Evolutionary conservation across 352 stramenopile species (phyloP).

Genomic region (Pythium inflatum): DNA sequence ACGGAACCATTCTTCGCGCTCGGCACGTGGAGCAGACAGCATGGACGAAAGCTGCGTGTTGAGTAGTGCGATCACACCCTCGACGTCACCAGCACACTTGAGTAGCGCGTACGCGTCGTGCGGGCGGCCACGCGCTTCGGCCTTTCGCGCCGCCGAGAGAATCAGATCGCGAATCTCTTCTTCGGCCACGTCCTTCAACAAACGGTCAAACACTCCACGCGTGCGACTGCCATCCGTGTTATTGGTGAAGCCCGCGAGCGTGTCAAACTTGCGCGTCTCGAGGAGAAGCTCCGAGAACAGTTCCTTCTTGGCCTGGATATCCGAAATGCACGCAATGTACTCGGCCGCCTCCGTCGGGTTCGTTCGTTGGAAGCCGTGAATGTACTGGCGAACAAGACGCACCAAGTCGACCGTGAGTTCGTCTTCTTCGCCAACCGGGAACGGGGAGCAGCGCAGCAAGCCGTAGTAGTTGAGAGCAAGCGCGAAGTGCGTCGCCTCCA

Average conservation of each 20-base stretch:
- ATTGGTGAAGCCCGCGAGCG: conserved; percentile 78
- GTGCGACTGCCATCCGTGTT: conserved; percentile 84
- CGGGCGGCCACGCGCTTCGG: conserved; percentile 65
- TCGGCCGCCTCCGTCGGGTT: conserved; percentile 79
- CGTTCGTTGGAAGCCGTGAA: conserved; percentile 80
- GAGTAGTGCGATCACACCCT: conserved; percentile 70
- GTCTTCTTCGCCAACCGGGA: conserved; percentile 63
- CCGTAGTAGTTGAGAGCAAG: conserved; percentile 83
- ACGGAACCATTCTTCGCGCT: conserved; percentile 84
- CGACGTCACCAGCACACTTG: conserved; percentile 80
- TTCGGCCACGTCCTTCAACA: conserved; percentile 74
- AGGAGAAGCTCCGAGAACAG: conserved; percentile 74
- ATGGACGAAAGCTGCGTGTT: conserved; percentile 76
- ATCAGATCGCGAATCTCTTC: conserved; percentile 81
- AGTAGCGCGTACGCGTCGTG: conserved; percentile 80
- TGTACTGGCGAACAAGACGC: conserved; percentile 82
- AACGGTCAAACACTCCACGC: conserved; percentile 69
- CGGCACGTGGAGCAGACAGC: conserved; percentile 53
- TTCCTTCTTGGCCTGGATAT: conserved; percentile 67
- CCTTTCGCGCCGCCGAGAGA: conserved; percentile 71
- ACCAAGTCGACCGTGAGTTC: conserved; percentile 66
- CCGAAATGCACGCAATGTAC: conserved; percentile 77
- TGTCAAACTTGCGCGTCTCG: conserved; percentile 82
- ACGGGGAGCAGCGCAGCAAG: conserved; percentile 62
- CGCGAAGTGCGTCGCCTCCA: conserved; percentile 83